These are phyloP conservation scores for Balansia obtecta DNA, from an alignment of 2,329 filamentous ascomycete species.

Conservation along the genomic window DNA sequence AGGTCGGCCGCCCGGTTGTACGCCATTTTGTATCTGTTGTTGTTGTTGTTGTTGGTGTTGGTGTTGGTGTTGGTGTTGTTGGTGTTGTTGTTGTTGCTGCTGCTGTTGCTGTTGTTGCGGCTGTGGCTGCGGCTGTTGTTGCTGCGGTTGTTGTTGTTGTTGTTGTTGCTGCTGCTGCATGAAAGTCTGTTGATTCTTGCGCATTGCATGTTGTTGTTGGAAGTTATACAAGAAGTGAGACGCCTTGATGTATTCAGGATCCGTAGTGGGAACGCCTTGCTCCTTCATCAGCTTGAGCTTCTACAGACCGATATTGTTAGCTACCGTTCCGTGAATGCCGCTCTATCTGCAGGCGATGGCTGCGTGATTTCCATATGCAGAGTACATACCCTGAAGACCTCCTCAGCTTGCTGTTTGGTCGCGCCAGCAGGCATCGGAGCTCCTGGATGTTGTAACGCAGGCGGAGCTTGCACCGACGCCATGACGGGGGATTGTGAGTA, in stretches of 20 bases:
- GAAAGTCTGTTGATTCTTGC: slow-evolving; percentile 32
- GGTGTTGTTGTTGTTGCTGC: slow-evolving; percentile 23
- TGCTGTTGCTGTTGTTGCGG: slow-evolving; percentile 49
- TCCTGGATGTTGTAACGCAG: slow-evolving; percentile 54
- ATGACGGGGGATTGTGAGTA: slow-evolving; percentile 35
- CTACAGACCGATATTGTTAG: slow-evolving; percentile 29
- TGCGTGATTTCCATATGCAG: background rate
- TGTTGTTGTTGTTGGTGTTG: slow-evolving; percentile 28
- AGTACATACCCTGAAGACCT: slow-evolving; percentile 51
- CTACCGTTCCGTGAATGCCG: background rate
- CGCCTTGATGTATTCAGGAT: slow-evolving; percentile 79
- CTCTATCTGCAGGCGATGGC: no score
- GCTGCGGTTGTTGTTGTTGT: slow-evolving; percentile 38
- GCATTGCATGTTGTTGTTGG: slow-evolving; percentile 50
- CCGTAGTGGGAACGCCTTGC: slow-evolving; percentile 63
- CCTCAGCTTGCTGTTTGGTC: slow-evolving; percentile 67
- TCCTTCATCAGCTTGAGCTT: slow-evolving; percentile 85
- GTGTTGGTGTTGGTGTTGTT: no score
- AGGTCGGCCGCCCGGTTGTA: slow-evolving; percentile 25
- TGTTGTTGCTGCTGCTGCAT: slow-evolving; percentile 26
- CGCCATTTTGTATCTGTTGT: slow-evolving; percentile 41
- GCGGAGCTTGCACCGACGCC: slow-evolving; percentile 68
- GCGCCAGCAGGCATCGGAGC: slow-evolving; percentile 52
- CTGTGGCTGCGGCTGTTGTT: no score
- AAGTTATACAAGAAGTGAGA: slow-evolving; percentile 63